phyloP scores from a whole-genome alignment of 306 rosid species.

The Neltuma alba region DNA sequence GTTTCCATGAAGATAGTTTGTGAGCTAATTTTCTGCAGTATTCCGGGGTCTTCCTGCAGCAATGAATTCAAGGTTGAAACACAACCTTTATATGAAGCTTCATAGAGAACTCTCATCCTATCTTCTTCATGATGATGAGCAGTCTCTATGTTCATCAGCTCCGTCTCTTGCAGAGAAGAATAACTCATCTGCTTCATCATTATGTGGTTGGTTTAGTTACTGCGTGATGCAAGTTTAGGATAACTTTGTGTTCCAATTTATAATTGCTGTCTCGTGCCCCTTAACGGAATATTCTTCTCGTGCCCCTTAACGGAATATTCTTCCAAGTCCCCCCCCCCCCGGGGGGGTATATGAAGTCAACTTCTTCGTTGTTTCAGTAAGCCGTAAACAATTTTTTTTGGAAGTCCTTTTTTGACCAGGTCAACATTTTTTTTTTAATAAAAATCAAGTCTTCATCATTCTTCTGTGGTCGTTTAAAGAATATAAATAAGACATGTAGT shows the following conservation, averaged over 20 bases:
- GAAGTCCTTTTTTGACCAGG: no score
- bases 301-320: neutral
- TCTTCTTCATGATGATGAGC: neutral
- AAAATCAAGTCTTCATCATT: no score
- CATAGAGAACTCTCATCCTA: neutral
- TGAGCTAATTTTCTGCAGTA: neutral
- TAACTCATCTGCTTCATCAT: neutral
- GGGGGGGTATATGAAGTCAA: no score
- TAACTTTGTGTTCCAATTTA: no score
- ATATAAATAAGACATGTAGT: no score
- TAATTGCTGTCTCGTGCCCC: neutral
- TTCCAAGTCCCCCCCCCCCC: neutral
- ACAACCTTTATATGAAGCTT: neutral
- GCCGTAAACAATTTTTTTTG: no score
- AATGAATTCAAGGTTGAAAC: neutral
- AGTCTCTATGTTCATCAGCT: neutral
- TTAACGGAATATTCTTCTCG: no score
- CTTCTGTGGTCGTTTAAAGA: no score
- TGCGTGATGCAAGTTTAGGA: neutral
- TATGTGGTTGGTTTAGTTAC: neutral
- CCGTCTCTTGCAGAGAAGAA: neutral
- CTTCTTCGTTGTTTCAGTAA: no score
- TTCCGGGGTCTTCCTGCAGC: neutral
- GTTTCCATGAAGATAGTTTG: neutral
- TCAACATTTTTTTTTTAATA: no score